Percentiles rank a stretch among this genome's conserved stretches.
Conservation (phyloP, 441 rosid species). For the Monsonia emarginata region DNA sequence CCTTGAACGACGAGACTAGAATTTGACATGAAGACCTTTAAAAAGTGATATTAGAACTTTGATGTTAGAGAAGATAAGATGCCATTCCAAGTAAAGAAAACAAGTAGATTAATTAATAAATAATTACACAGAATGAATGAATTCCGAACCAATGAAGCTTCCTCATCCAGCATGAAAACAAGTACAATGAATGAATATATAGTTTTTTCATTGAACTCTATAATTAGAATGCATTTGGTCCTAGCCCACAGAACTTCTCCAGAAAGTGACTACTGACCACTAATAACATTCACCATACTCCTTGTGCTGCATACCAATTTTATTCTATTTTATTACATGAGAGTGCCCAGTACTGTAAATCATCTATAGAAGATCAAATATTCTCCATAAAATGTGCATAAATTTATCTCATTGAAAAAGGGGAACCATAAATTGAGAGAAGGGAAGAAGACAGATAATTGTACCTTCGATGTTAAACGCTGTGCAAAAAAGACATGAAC, state of each 20-base stretch:
- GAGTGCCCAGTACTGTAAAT: not conserved
- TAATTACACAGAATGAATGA: too few relatives aligned
- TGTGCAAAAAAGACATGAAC: constrained; percentile 23
- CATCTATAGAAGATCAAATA: not conserved
- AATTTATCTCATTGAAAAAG: not conserved
- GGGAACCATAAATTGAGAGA: not conserved
- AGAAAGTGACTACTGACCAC: not conserved
- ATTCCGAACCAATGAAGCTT: not conserved
- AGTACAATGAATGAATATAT: not conserved
- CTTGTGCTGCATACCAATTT: not conserved
- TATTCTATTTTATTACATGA: not conserved
- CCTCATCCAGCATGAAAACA: not conserved
- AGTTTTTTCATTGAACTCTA: not conserved
- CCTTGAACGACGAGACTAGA: too few relatives aligned
- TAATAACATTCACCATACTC: not conserved
- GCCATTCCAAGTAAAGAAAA: not conserved
- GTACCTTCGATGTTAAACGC: constrained; percentile 21
- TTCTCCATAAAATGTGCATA: not conserved
- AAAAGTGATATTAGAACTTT: not conserved
- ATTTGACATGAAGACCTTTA: not conserved
- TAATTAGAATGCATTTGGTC: not conserved
- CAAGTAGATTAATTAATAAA: too few relatives aligned
- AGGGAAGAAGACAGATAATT: constrained; percentile 1
- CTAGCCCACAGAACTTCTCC: not conserved
- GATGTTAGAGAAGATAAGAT: not conserved